Evolutionary conservation across 192 early-diverging fungal species (phyloP), one percentile per base, ranked within the genome.

Genomic region (Podila verticillata): DNA sequence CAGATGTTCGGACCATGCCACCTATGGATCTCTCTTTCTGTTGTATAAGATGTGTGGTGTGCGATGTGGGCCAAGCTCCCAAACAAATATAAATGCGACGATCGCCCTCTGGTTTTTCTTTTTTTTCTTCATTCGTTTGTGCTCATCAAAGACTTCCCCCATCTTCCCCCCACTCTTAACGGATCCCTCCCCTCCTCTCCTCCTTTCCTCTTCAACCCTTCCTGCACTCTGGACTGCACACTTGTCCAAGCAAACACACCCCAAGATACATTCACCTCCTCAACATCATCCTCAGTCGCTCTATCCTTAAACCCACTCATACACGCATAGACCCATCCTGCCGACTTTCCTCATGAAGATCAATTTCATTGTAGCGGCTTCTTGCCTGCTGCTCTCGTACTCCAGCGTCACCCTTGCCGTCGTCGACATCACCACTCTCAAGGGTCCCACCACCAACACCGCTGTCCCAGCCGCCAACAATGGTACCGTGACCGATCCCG

Each of bases 401-500:
- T 54, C 51, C 22, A 54, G 7, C 24, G 20, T 54, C 51, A 54
- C 51, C 5, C 51, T 54, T 17, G 51, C 51, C 22, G 51, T 54
- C n/a, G 51, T 54, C n/a, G 51, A 54, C 51, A 54, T 54, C 22
- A 54, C 51, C 22, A 54, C 51, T 1, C 36, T 68, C 51, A 68
- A 59, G 57, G 66, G 66, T 13, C 66, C 66, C 56, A 28, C 12
- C 17, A 48, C 57, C 24, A 68, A 36, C 26, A 59, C 66, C 4
- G 34, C 66, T 28, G 56, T 68, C 2, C 66, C 66, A 4, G 36
- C 66, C 30, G 32, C 56, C 2, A 57, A 57, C 12, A 47, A 68
- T 34, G 69, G 61, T 0, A 32, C 70, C 24, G 49, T 39, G 3
- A 72, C 70, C 2, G 63, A 72, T 19, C 70, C 70, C 15, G 51